Evolutionary conservation across 2,329 filamentous ascomycete species (phyloP).

Genomic region (Huntiella savannae): DNA sequence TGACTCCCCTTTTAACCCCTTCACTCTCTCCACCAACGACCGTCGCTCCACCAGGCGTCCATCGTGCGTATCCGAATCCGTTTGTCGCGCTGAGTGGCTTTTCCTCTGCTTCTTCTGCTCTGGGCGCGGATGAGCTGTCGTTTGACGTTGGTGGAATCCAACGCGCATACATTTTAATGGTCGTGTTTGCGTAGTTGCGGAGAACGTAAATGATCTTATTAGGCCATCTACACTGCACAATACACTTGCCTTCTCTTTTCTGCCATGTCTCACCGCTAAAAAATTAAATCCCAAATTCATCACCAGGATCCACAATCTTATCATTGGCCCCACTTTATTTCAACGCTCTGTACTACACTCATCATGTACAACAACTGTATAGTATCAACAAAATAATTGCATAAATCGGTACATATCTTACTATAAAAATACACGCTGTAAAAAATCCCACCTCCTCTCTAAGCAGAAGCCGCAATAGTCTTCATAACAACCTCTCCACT

Average conservation of each 20-base stretch:
- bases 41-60: constrained; percentile 7
- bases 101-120: not conserved
- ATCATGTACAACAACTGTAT: not conserved
- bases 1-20: not conserved
- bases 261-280: constrained; percentile 7
- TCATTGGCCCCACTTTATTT: not conserved
- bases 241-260: not conserved
- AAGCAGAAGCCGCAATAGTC: constrained; percentile 15
- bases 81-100: constrained; percentile 3
- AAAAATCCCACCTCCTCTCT: not conserved
- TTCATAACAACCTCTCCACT: constrained; percentile 51
- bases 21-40: not conserved
- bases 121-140: not conserved
- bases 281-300: not conserved
- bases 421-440: not conserved
- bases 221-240: not conserved
- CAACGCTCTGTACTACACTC: not conserved
- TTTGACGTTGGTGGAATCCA: constrained; percentile 6
- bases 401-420: constrained; percentile 2
- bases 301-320: too few relatives aligned
- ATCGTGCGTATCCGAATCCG: constrained; percentile 11
- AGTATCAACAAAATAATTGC: not conserved
- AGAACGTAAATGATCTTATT: not conserved
- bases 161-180: constrained; percentile 9
- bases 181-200: not conserved